These are phyloP conservation scores for Auricularia auricula-judae DNA, from an alignment of 768 basidiomycete species.

Conservation along the genomic window DNA sequence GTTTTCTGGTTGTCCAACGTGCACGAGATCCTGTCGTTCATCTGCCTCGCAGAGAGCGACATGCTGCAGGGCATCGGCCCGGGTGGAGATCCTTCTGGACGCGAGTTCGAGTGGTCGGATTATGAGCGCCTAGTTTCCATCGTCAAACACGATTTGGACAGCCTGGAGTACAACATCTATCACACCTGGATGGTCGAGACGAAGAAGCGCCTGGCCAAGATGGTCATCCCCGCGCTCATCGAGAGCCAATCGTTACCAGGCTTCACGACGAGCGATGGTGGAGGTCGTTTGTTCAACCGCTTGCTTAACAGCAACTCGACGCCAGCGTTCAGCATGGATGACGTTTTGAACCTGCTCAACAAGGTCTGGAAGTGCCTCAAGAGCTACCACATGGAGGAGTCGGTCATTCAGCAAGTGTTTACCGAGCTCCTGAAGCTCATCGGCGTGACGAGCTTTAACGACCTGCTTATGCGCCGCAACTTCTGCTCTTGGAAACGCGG, in stretches of 20 bases:
- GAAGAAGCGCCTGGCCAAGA: conserved; percentile 90
- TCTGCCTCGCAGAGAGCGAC: conserved; percentile 97
- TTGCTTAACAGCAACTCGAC: conserved; percentile 74
- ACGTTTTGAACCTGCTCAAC: conserved; percentile 91
- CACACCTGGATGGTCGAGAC: conserved; percentile 99
- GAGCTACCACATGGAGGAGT: conserved; percentile 97
- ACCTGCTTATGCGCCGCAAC: conserved; percentile 94
- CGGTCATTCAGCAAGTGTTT: conserved; percentile 88
- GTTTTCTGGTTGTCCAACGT: conserved; percentile 99
- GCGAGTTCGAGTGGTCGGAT: conserved; percentile 92
- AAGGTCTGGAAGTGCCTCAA: conserved; percentile 98
- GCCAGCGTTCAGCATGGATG: conserved; percentile 97
- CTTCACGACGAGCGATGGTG: conserved; percentile 91
- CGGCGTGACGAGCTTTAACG: conserved; percentile 96
- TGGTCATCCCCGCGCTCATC: conserved; percentile 98
- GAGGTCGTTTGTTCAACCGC: conserved; percentile 87
- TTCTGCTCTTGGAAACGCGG: conserved; percentile 99
- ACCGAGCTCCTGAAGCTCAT: conserved; percentile 92
- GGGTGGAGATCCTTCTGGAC: conserved; percentile 83
- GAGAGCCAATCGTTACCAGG: conserved; percentile 97
- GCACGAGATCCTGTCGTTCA: conserved; percentile 98
- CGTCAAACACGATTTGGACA: conserved; percentile 97
- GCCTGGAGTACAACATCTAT: conserved; percentile 98
- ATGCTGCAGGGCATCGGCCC: conserved; percentile 97
- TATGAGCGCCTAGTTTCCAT: conserved; percentile 96